Conservation (phyloP, 371 early-diverging fungal species). For the Paraphysoderma sedebokerense region DNA sequence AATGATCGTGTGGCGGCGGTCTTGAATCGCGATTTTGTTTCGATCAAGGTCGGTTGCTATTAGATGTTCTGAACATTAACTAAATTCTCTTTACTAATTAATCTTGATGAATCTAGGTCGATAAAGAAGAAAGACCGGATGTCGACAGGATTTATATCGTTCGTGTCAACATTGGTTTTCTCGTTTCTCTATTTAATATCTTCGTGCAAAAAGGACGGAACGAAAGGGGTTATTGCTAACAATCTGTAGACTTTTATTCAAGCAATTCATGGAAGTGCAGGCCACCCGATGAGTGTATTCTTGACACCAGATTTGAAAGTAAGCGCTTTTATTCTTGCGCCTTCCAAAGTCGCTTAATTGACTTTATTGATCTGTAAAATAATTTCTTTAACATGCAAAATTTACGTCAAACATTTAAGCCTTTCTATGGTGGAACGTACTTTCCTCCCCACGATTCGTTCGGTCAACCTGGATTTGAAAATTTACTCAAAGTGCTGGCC, state of each 20-base stretch:
- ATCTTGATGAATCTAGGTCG: constrained; percentile 8
- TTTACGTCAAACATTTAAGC: too few species aligned
- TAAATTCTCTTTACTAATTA: not conserved
- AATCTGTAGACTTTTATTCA: constrained; percentile 17
- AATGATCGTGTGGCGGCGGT: constrained; percentile 28
- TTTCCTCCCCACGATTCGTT: constrained; percentile 34
- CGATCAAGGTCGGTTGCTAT: constrained; percentile 21
- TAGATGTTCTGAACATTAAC: too few species aligned
- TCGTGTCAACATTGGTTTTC: not conserved
- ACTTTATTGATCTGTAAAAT: constrained; percentile 32
- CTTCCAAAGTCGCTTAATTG: too few species aligned
- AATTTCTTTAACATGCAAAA: not conserved
- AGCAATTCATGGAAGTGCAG: constrained; percentile 32
- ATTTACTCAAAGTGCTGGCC: too few species aligned
- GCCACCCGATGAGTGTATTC: constrained; percentile 43
- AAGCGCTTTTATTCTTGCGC: too few species aligned
- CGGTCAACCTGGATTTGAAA: constrained; percentile 12
- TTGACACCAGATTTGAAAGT: constrained; percentile 30
- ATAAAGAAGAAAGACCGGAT: constrained; percentile 43
- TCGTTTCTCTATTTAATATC: too few species aligned
- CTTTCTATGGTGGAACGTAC: constrained; percentile 47
- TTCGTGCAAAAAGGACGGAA: too few species aligned
- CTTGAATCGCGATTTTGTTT: constrained; percentile 40
- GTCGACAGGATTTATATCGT: constrained; percentile 47
- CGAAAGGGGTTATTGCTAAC: not conserved